Evolutionary conservation across 1,139 yeast genomes (phyloP), one percentile per base, ranked within the genome.

Genomic region (Debaryomyces subglobosus): DNA sequence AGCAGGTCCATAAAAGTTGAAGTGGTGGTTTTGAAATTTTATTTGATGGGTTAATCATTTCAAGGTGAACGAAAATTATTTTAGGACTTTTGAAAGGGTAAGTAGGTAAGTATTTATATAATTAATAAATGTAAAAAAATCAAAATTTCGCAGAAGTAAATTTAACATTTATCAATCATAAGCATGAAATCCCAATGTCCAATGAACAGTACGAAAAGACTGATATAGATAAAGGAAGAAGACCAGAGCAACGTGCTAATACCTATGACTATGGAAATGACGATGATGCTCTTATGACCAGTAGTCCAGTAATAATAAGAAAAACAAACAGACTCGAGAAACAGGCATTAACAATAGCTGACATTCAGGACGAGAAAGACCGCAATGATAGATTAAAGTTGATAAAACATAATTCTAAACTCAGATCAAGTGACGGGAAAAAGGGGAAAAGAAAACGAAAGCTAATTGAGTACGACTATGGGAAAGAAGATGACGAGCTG

Each of bases 361-460:
- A 20, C 35, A 49, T 49, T 18, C 46, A 47, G 23, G 53, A 49
- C 36, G 47, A 49, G 4, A 49, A 49, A 23, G 53, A 49, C 34
- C 45, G 41, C 4, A 43, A 45, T 27, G 44, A 43, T 15, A 38
- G 53, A 36, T 35, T 47, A 25, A 35, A 45, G 20, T 29, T 41
- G 5, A 39, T 38, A 29, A 30, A 49, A 12, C 10, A 30, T 12
- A 15, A 25, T 15, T 21, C 24, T 1, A 27, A 29, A 35, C 16
- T 30, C 16, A 15, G 16, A 30, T 10, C 16, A 30, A 30, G 4
- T 12, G 1, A 20, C 8, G 7, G 16, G 16, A n/a, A 34, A 34
- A 41, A 39, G 18, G 39, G 16, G n/a, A 44, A 37, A 13, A 44
- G 35, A 16, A 46, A 45, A 35, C 33, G 43, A 9, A 44, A 43